Percentiles rank a stretch among this genome's conserved stretches.
phyloP scores from a whole-genome alignment of 176 grass and related monocot genomes.

The Carex myosuroides region DNA sequence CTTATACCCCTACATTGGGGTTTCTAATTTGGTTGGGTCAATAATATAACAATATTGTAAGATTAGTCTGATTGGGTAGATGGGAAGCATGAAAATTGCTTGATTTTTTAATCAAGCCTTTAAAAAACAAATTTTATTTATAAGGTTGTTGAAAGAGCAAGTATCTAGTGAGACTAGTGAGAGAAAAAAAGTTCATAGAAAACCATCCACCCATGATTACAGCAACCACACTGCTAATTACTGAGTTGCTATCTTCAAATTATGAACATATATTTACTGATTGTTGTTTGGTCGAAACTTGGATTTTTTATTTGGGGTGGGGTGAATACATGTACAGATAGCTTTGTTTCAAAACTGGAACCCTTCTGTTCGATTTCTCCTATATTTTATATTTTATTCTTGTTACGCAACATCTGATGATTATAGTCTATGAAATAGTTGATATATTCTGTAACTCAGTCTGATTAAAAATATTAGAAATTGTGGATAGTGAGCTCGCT shows the following conservation, averaged over 20 bases:
- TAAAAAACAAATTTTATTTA: background rate
- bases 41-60: background rate
- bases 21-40: constrained; percentile 1
- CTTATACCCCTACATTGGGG: background rate
- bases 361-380: background rate
- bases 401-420: background rate
- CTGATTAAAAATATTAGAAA: background rate
- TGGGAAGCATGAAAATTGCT: background rate
- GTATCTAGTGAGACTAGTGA: background rate
- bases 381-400: background rate
- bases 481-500: background rate
- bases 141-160: background rate
- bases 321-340: background rate
- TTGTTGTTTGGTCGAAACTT: background rate
- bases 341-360: background rate
- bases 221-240: background rate
- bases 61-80: background rate
- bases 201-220: background rate
- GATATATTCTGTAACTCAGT: background rate
- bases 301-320: background rate
- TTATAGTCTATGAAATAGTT: background rate
- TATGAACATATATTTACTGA: background rate
- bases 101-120: background rate
- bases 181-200: background rate
- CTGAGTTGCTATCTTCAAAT: background rate